Evolutionary conservation across 192 early-diverging fungal genomes (phyloP).

Genomic region (Backusella westeae): DNA sequence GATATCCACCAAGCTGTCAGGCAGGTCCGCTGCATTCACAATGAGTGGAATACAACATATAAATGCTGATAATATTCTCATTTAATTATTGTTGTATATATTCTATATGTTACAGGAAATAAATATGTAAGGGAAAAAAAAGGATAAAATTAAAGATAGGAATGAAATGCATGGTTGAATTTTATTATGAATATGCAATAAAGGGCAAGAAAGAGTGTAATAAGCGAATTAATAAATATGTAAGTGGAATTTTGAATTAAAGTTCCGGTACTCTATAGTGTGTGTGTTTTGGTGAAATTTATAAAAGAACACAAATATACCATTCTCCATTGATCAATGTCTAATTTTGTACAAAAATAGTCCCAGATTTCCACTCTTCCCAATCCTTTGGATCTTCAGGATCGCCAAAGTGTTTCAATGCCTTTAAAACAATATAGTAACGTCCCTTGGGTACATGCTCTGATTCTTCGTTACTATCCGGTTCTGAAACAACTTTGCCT

Average conservation of each 20-base stretch:
- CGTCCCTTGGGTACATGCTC: constrained; percentile 14
- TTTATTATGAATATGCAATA: constrained; percentile 3
- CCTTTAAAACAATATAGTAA: constrained; percentile 24
- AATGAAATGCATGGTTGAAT: background rate
- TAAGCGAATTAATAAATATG: background rate
- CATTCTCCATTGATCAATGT: background rate
- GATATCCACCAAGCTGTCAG: background rate
- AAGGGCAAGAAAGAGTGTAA: background rate
- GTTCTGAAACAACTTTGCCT: background rate
- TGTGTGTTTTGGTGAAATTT: background rate
- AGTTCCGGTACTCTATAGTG: background rate
- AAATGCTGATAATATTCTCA: background rate
- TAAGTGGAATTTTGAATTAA: background rate
- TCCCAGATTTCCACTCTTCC: constrained; percentile 19
- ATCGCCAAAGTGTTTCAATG: constrained; percentile 33
- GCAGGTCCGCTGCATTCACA: background rate
- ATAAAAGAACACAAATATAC: background rate
- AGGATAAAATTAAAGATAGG: background rate
- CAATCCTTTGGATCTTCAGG: constrained; percentile 21
- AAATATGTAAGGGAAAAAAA: background rate
- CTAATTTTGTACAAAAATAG: constrained; percentile 4
- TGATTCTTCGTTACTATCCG: background rate
- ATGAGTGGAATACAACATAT: background rate
- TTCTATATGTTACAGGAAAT: background rate
- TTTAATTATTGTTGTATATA: background rate